Percentiles rank a stretch among this genome's conserved stretches.
Evolutionary conservation across 108 stramenopile genomes (phyloP).

Genomic region (Aurantiochytrium sp.): DNA sequence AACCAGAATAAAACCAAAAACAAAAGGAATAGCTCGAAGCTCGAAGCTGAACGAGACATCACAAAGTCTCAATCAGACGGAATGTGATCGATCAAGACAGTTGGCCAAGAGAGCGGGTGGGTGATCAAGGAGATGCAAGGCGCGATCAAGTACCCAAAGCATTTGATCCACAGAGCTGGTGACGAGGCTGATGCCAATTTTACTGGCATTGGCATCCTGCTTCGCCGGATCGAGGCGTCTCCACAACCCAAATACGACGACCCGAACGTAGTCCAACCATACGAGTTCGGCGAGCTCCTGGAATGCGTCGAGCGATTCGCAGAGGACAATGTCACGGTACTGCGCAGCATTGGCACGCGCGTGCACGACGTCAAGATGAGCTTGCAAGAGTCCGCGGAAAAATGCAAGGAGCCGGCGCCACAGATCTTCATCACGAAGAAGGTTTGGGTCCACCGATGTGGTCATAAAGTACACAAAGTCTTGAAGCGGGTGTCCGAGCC

Average conservation of each 20-base stretch:
- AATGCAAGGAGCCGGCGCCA: background rate
- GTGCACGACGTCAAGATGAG: background rate
- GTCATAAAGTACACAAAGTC: constrained; percentile 8
- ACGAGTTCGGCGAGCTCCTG: background rate
- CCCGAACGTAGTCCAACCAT: background rate
- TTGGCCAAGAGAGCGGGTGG: background rate
- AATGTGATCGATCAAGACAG: no score
- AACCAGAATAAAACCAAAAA: no score
- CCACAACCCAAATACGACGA: background rate
- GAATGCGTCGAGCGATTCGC: background rate
- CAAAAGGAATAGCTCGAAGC: no score
- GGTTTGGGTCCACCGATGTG: background rate
- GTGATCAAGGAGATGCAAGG: background rate
- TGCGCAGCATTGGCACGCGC: background rate
- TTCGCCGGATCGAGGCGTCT: background rate
- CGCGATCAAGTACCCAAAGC: background rate
- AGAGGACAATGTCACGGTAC: background rate
- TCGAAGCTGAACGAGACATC: no score
- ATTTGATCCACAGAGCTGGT: background rate
- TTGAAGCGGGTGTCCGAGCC: background rate
- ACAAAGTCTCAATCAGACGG: no score
- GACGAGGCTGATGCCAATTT: constrained; percentile 12
- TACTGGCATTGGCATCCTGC: background rate
- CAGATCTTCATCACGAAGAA: background rate
- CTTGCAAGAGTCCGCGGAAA: background rate